Evolutionary conservation across 176 grass and related monocot species (phyloP), one percentile per base, ranked within the genome.

Genomic region (Oryza longistaminata): DNA sequence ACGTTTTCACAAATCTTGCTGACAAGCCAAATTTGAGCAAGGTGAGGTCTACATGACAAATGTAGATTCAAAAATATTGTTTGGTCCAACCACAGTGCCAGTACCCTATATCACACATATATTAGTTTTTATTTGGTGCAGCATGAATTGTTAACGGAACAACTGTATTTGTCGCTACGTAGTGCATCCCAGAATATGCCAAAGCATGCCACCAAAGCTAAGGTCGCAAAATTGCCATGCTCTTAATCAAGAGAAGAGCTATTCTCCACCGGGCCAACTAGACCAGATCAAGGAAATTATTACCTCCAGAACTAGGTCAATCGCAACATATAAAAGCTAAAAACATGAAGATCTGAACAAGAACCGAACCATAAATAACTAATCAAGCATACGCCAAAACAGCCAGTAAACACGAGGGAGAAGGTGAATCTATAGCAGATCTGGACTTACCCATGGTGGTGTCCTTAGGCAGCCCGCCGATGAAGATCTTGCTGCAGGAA

Each of bases 391-490:
- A 70, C 2, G 19, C 25, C 64, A 15, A 49, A 68, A 76, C 11
- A 66, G 34, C 50, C 16, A 74, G 66, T 4, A 37, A 66, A 33
- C 58, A 78, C 4, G 7, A 4, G 5, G 68, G 68, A 75, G 83
- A 65, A 40, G 12, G 68, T 21, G 22, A 35, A 78, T n/a, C 5
- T 79, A 34, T 37, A 71, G 31, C 16, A 33, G n/a, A 77, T 69
- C 76, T 62, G 52, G 34, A 75, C 75, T n/a, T 84, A 94, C 94
- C 85, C 78, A 92, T 85, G 68, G 75, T 87, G 3, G 94, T 97
- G 53, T 97, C 90, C 75, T 91, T 97, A 70, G 92, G 85, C 60
- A 97, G 90, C 34, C 94, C 94, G 11, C 94, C 94, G 24, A 97
- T 89, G 74, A 97, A 97, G 74, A 97, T 97, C 88, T 97, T 97